A percentile compares a stretch with the other conserved stretches of the same genome.
Evolutionary conservation across 2,329 filamentous ascomycete genomes (phyloP).

Genomic region (Penicillium sp.): DNA sequence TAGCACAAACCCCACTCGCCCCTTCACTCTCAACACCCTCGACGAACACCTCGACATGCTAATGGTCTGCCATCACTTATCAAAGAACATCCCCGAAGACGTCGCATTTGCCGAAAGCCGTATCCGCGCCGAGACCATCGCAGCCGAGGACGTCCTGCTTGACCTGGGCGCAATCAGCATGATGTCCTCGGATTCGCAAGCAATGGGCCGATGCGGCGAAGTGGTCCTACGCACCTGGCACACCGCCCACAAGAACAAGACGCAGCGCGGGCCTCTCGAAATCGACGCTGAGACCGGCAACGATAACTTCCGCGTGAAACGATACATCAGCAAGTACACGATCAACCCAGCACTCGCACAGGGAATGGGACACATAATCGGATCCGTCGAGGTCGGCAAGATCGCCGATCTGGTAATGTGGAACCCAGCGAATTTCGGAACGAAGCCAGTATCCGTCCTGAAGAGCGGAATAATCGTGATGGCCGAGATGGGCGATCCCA

Average conservation of each 20-base stretch:
- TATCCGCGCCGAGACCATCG: constrained; percentile 94
- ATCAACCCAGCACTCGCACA: constrained; percentile 91
- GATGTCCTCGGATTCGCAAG: constrained; percentile 95
- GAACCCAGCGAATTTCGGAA: constrained; percentile 81
- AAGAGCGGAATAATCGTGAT: constrained; percentile 86
- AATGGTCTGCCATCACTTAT: constrained; percentile 96
- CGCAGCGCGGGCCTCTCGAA: constrained; percentile 71
- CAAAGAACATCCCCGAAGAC: constrained; percentile 89
- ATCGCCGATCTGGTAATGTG: constrained; percentile 86
- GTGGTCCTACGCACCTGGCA: constrained; percentile 94
- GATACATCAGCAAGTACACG: constrained; percentile 94
- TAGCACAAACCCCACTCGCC: constrained; percentile 88
- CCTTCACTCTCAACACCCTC: constrained; percentile 86
- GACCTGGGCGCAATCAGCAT: constrained; percentile 94
- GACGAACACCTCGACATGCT: constrained; percentile 98
- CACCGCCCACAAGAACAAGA: constrained; percentile 94
- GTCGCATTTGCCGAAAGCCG: constrained; percentile 92
- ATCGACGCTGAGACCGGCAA: constrained; percentile 77
- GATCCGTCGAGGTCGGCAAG: constrained; percentile 85
- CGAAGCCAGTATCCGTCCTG: constrained; percentile 76
- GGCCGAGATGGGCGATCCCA: constrained; percentile 81
- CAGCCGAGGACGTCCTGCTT: constrained; percentile 92
- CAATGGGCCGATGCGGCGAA: constrained; percentile 95
- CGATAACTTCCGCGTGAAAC: constrained; percentile 88
- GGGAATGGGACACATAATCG: constrained; percentile 83